Evolutionary conservation across 2,329 filamentous ascomycete genomes (phyloP).

Genomic region (Tolypocladium album): DNA sequence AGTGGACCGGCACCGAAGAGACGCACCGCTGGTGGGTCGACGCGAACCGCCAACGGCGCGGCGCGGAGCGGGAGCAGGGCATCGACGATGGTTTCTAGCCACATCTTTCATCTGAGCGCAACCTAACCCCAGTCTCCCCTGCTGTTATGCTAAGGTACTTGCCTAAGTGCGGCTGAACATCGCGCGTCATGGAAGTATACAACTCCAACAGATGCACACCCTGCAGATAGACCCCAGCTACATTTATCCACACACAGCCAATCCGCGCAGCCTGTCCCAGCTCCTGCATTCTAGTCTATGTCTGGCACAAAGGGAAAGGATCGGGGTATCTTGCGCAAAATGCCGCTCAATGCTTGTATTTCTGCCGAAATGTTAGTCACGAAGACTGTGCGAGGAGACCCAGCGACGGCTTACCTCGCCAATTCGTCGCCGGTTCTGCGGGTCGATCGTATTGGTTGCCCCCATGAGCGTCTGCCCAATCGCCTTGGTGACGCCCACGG

Average conservation of each 20-base stretch:
- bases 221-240: not conserved
- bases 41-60: slow-evolving; percentile 32
- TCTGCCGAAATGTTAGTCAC: slow-evolving; percentile 20
- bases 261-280: not conserved
- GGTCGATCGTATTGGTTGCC: slow-evolving; percentile 84
- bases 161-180: not conserved
- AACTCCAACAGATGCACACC: not conserved
- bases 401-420: slow-evolving; percentile 68
- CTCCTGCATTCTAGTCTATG: not conserved
- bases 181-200: not conserved
- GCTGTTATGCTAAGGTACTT: too few species aligned
- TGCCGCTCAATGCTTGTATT: slow-evolving; percentile 34
- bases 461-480: slow-evolving; percentile 85
- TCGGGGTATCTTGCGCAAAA: not conserved
- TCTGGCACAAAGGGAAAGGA: not conserved
- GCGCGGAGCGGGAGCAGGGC: slow-evolving; percentile 26
- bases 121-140: not conserved
- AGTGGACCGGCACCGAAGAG: slow-evolving; percentile 32
- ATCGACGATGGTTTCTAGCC: slow-evolving; percentile 18
- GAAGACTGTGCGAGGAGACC: not conserved
- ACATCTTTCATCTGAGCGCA: not conserved
- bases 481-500: slow-evolving; percentile 81
- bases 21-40: slow-evolving; percentile 47
- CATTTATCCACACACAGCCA: not conserved
- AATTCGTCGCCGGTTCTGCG: slow-evolving; percentile 65